A percentile compares a stretch with the other conserved stretches of the same genome.
These are phyloP conservation scores for Neurospora cerealis DNA, from an alignment of 495 filamentous ascomycete species.

Conservation along the genomic window DNA sequence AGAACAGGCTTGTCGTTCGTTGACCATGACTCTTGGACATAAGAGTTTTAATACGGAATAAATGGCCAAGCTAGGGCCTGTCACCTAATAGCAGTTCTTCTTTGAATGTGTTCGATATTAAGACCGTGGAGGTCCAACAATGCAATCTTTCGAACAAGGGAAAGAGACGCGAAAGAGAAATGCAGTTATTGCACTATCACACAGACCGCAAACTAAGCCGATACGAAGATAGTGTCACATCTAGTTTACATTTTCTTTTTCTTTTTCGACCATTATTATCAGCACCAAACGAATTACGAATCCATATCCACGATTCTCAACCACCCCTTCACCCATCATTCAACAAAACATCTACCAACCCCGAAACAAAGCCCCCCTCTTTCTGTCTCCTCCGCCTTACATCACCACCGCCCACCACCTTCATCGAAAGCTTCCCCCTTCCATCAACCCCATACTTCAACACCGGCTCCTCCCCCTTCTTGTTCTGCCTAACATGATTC, in stretches of 20 bases:
- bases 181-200: neutral
- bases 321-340: neutral
- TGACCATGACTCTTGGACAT: too few relatives aligned
- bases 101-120: neutral
- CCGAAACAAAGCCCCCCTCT: neutral
- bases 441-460: neutral
- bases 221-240: neutral
- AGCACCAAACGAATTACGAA: too few relatives aligned
- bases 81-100: neutral
- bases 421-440: neutral
- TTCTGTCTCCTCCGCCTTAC: neutral
- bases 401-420: neutral
- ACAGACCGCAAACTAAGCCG: fast-evolving
- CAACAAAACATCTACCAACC: neutral
- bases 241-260: neutral
- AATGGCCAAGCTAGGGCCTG: too few relatives aligned
- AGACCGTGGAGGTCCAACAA: neutral
- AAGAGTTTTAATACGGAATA: too few relatives aligned
- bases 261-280: neutral
- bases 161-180: neutral
- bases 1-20: too few relatives aligned
- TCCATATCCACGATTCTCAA: neutral
- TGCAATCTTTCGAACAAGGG: neutral
- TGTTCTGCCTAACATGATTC: neutral
- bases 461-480: neutral